Evolutionary conservation across 1,284 basidiomycete species (phyloP).

Genomic region (Mycosarcoma maydis): DNA sequence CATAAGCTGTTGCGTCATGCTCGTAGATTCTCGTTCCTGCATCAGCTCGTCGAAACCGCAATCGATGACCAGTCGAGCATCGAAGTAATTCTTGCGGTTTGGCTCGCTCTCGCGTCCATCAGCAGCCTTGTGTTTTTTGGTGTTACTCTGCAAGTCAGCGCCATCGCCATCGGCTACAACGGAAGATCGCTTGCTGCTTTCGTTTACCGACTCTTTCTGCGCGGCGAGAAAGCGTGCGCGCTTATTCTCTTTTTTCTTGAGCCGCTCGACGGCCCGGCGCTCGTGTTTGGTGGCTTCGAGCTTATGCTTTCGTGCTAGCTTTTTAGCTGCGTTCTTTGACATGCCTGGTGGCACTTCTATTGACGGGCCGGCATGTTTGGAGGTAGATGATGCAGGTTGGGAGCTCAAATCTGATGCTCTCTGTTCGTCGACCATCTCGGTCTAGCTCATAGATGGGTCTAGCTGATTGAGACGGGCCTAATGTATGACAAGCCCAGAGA

Average conservation of each 20-base stretch:
- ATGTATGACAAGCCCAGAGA: too few relatives aligned
- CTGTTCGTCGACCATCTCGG: constrained; percentile 3
- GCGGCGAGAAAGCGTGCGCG: constrained; percentile 68
- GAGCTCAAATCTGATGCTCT: background rate
- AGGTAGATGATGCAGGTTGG: background rate
- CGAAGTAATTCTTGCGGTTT: constrained; percentile 70
- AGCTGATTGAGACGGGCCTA: too few relatives aligned
- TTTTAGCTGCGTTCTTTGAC: constrained; percentile 84
- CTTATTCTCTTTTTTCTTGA: constrained; percentile 70
- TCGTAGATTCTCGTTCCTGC: constrained; percentile 91
- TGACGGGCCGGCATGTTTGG: constrained; percentile 22
- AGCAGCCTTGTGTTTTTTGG: constrained; percentile 8
- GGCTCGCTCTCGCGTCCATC: constrained; percentile 67
- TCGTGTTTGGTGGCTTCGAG: constrained; percentile 77
- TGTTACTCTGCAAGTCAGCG: constrained; percentile 64
- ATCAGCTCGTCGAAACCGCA: constrained; percentile 94
- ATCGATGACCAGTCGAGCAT: constrained; percentile 80
- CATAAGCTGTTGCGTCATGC: constrained; percentile 84
- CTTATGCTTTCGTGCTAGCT: constrained; percentile 75
- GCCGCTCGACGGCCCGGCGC: constrained; percentile 75
- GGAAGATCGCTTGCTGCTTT: constrained; percentile 32
- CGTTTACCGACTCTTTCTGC: background rate
- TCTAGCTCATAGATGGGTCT: too few relatives aligned
- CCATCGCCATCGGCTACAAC: constrained; percentile 24
- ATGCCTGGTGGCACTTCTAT: constrained; percentile 36